A percentile compares a stretch with the other conserved stretches of the same genome.
These are phyloP conservation scores for Trametes cingulata DNA, from an alignment of 768 basidiomycete genomes.

Conservation along the genomic window DNA sequence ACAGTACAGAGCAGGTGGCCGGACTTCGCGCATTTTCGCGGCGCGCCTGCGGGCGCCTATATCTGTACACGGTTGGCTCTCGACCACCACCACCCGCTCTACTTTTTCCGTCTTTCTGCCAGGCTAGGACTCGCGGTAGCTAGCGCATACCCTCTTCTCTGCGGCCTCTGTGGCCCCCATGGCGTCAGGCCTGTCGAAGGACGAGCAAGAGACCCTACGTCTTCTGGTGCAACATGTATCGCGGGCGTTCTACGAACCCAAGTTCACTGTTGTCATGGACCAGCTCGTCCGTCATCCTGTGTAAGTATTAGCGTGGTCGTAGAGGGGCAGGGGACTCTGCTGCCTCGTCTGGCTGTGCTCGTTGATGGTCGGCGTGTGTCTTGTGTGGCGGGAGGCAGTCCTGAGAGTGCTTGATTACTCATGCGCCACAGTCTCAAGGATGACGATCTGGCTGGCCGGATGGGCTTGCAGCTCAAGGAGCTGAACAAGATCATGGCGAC, in stretches of 20 bases:
- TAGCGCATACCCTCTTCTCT: not conserved
- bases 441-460: conserved; percentile 88
- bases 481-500: conserved; percentile 87
- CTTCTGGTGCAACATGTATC: conserved; percentile 91
- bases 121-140: not conserved
- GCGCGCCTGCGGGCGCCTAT: not conserved
- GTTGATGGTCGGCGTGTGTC: not conserved
- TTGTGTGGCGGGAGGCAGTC: conserved; percentile 21
- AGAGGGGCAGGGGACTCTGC: conserved; percentile 12
- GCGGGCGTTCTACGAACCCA: conserved; percentile 92
- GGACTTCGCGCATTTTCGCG: not conserved
- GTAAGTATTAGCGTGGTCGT: conserved; percentile 63
- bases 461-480: conserved; percentile 89
- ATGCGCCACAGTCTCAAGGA: conserved; percentile 72
- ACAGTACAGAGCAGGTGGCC: too few relatives aligned
- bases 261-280: conserved; percentile 89
- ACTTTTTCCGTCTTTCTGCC: not conserved
- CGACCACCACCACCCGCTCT: conserved; percentile 8
- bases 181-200: conserved; percentile 50
- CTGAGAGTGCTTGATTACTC: conserved; percentile 25
- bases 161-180: conserved; percentile 28
- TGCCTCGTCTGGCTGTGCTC: not conserved
- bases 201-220: conserved; percentile 80
- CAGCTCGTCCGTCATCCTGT: conserved; percentile 90
- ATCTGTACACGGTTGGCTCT: not conserved